phyloP scores from a whole-genome alignment of 228 moss, liverwort and hornwort genomes.

The Sphagnum magellanicum region DNA sequence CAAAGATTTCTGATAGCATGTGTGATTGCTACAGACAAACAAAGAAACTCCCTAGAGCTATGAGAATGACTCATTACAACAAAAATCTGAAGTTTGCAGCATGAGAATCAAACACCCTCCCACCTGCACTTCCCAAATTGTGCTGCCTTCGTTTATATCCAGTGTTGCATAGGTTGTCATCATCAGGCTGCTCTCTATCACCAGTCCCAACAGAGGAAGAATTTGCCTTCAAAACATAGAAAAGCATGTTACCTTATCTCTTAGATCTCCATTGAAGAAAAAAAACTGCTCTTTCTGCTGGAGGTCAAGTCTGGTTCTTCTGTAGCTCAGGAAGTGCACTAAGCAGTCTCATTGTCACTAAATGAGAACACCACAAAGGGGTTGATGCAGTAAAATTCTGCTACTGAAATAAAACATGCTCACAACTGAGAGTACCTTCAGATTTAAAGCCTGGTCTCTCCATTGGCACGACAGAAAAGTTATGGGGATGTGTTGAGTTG shows the following conservation, averaged over 20 bases:
- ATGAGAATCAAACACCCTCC: slow-evolving; percentile 5
- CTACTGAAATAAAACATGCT: neutral
- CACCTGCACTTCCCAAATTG: slow-evolving; percentile 63
- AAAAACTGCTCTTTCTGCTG: neutral
- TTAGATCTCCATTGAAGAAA: neutral
- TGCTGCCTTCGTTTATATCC: slow-evolving; percentile 43
- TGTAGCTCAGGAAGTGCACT: neutral
- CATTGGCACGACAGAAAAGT: slow-evolving; percentile 35
- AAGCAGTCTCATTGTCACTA: neutral
- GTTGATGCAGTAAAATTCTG: neutral
- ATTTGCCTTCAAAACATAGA: too few relatives aligned
- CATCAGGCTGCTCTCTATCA: slow-evolving; percentile 36
- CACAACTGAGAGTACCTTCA: slow-evolving; percentile 21
- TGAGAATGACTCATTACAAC: neutral
- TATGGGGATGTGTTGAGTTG: slow-evolving; percentile 9
- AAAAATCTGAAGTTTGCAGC: neutral
- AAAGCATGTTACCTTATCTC: neutral
- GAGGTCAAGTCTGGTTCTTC: neutral
- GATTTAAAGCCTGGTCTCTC: slow-evolving; percentile 56
- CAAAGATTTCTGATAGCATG: neutral
- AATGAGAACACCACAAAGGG: neutral
- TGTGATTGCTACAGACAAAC: too few relatives aligned
- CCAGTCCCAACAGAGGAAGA: neutral
- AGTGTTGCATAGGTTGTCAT: slow-evolving; percentile 49
- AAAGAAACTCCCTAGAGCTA: too few relatives aligned